Base-by-base conservation (phyloP, 352 stramenopile genomes). In the Pythium scleroteichum region DNA sequence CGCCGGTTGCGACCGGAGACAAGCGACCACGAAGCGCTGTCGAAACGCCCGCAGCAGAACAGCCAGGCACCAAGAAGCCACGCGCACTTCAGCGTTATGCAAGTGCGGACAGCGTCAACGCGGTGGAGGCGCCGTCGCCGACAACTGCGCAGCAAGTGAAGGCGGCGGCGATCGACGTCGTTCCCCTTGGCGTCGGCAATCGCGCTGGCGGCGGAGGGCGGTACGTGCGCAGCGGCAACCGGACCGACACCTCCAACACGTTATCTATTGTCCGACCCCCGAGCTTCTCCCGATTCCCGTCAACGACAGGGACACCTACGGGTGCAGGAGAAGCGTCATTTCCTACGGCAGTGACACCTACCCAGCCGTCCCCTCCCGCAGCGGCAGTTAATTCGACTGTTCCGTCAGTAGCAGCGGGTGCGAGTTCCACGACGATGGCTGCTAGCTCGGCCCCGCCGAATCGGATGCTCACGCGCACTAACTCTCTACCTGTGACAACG, bases 161-260 rank as follows among this genome's bases (percentile, higher is more conserved):
- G 46, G 50, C 60, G 8, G 69, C 75, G 62, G 61, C 55, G 38
- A 76, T 87, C 32, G 76, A 83, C 16, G 56, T 82, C 17, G 78
- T 90, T 19, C 67, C 82, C 19, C 57, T 90, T 4, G 82, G 82
- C 3, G 67, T 76, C 40, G 38, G 46, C 45, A 23, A 75, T 50
- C 33, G 57, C 19, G 24, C 72, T n/a, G 41, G 58, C 4, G 76
- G 73, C 54, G 82, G 82, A 24, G 80, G 82, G 26, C 63, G 82
- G 46, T 92, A 92, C 53, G 78, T 92, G 17, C 76, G 85, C 35
- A 90, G 78, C 27, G 79, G 79, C 39, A 92, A 79, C 23, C 64
- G 64, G 4, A 32, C 75, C 0, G 63, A 53, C 20, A n/a, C 46
- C 2, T 53, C 33, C 38, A 56, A 0, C 49, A 51, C 32, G 6